Percentiles rank a stretch among this genome's conserved stretches.
Evolutionary conservation across 2,329 filamentous ascomycete species (phyloP).

Genomic region (Colletotrichum paranaense): DNA sequence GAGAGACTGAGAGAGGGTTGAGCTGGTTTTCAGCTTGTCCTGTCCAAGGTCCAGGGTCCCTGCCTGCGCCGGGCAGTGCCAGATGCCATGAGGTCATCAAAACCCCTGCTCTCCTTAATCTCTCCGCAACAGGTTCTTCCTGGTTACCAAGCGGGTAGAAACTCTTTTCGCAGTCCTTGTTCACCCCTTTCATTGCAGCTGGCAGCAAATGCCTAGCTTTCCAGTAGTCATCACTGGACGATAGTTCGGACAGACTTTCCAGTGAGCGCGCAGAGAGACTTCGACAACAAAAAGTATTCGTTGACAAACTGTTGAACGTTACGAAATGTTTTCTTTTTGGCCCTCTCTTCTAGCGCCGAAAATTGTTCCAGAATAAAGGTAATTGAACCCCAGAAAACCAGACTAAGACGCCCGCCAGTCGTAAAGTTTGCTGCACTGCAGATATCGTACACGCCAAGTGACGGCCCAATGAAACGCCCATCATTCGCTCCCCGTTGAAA

Average conservation of each 20-base stretch:
- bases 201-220: not conserved
- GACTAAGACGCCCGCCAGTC: slow-evolving; percentile 6
- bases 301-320: not conserved
- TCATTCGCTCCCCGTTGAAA: not conserved
- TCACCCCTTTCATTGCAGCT: not conserved
- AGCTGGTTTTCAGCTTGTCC: not conserved
- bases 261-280: not conserved
- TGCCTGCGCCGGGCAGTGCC: slow-evolving; percentile 19
- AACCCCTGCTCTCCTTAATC: slow-evolving; percentile 29
- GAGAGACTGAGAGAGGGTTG: not conserved
- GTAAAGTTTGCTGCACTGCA: not conserved
- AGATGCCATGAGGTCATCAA: slow-evolving; percentile 33
- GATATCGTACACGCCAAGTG: not conserved
- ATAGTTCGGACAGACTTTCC: not conserved
- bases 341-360: slow-evolving; percentile 4
- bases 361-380: slow-evolving; percentile 21
- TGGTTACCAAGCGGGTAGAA: slow-evolving; percentile 8
- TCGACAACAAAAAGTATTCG: not conserved
- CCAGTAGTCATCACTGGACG: not conserved
- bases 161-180: not conserved
- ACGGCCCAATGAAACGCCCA: not conserved
- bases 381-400: not conserved
- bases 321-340: not conserved
- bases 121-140: slow-evolving; percentile 30
- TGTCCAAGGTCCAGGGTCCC: slow-evolving; percentile 12